Evolutionary conservation across 192 early-diverging fungal species (phyloP).

Genomic region (Spinellus fusiger): DNA sequence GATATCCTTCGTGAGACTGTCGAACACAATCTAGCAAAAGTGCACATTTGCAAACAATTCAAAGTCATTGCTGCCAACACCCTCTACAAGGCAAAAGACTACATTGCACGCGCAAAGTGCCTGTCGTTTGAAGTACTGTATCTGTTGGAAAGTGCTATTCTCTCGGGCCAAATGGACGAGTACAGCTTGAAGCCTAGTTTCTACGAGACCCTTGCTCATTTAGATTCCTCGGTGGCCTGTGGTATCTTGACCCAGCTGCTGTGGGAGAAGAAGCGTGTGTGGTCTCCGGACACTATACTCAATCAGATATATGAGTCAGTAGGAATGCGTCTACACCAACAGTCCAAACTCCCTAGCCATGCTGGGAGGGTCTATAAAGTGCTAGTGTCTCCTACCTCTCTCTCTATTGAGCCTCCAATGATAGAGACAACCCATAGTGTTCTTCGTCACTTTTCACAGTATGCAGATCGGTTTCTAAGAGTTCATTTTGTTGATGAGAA

Average conservation of each 20-base stretch:
- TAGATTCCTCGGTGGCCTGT: not conserved
- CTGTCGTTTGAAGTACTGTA: constrained; percentile 38
- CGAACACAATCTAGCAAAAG: not conserved
- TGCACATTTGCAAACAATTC: not conserved
- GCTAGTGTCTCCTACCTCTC: constrained; percentile 57
- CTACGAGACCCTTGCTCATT: not conserved
- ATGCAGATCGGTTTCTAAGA: constrained; percentile 54
- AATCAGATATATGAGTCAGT: not conserved
- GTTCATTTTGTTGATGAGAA: constrained; percentile 66
- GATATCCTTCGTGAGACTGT: not conserved
- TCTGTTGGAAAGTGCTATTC: constrained; percentile 35
- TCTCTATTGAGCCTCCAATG: constrained; percentile 54
- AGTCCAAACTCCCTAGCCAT: constrained; percentile 22
- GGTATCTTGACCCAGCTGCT: constrained; percentile 23
- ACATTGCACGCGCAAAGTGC: not conserved
- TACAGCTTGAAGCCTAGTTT: constrained; percentile 34
- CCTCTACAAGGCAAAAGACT: not conserved
- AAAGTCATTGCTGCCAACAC: not conserved
- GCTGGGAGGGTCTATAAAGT: constrained; percentile 40
- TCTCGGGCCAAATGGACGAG: constrained; percentile 29
- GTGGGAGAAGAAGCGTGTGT: constrained; percentile 19
- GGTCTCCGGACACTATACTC: constrained; percentile 22
- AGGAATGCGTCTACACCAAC: not conserved
- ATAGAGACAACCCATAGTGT: constrained; percentile 61
- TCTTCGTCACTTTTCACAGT: constrained; percentile 42